Percentiles rank a stretch among this genome's conserved stretches.
Conservation (phyloP, 306 rosid species). For the Cucurbita maxima region DNA sequence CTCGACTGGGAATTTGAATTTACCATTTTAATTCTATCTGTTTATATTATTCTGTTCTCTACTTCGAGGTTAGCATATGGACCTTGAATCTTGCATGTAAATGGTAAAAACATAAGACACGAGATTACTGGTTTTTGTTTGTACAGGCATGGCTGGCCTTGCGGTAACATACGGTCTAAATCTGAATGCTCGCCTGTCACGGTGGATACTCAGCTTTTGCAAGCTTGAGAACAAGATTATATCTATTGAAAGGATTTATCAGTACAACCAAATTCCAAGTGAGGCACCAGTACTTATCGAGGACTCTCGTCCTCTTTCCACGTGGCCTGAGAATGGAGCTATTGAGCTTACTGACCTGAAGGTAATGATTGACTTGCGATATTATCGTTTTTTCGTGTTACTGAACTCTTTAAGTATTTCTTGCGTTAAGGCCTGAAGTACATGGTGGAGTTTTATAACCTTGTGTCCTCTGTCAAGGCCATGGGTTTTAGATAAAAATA, state of each 20-base stretch:
- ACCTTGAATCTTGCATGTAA: background rate
- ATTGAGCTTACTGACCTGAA: constrained; percentile 57
- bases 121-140: constrained; percentile 6
- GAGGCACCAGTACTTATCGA: constrained; percentile 70
- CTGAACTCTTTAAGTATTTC: no score
- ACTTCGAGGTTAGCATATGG: background rate
- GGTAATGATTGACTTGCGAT: constrained; percentile 23
- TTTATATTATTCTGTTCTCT: background rate
- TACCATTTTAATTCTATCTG: background rate
- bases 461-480: background rate
- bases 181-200: constrained; percentile 68
- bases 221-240: constrained; percentile 95
- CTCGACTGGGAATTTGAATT: background rate
- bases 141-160: constrained; percentile 90
- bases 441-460: background rate
- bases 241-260: constrained; percentile 90
- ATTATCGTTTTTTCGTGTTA: background rate
- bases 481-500: background rate
- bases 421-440: background rate
- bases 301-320: constrained; percentile 51
- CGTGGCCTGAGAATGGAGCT: constrained; percentile 81
- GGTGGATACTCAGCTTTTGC: constrained; percentile 97
- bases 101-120: background rate
- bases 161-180: constrained; percentile 88
- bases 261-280: constrained; percentile 69